These are phyloP conservation scores for Thelonectria discophora DNA, from an alignment of 2,329 filamentous ascomycete genomes.

Conservation along the genomic window DNA sequence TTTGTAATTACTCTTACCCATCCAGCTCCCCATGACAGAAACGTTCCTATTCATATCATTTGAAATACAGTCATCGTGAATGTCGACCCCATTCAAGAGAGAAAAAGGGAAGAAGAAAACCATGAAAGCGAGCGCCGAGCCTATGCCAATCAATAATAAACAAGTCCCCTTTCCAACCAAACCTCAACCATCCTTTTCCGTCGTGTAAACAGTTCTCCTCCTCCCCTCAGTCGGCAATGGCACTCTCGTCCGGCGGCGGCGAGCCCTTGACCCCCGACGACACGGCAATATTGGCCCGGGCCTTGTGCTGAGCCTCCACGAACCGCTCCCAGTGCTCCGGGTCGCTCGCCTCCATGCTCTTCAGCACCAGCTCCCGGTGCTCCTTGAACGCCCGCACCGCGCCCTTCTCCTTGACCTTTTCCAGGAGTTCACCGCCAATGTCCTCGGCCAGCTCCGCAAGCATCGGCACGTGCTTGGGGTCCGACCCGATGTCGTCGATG, in stretches of 20 bases:
- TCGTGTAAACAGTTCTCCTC: conserved; percentile 7
- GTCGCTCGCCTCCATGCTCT: conserved; percentile 66
- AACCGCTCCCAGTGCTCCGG: conserved; percentile 72
- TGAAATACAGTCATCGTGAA: not conserved
- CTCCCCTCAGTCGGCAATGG: conserved; percentile 50
- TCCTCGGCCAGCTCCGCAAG: conserved; percentile 72
- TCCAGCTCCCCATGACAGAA: not conserved
- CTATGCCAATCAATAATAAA: conserved; percentile 29
- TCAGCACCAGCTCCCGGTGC: conserved; percentile 60
- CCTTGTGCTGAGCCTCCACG: conserved; percentile 68
- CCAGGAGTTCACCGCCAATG: conserved; percentile 67
- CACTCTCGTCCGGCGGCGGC: conserved; percentile 50
- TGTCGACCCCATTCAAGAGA: conserved; percentile 1
- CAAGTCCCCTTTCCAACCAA: conserved; percentile 25
- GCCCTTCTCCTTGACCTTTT: conserved; percentile 65
- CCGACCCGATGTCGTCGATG: conserved; percentile 59
- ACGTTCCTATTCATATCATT: not conserved
- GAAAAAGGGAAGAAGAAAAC: not conserved
- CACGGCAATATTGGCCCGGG: conserved; percentile 60
- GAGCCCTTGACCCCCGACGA: conserved; percentile 37
- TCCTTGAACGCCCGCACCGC: conserved; percentile 70
- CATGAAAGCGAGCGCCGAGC: conserved; percentile 39
- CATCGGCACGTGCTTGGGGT: conserved; percentile 60
- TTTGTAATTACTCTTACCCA: not conserved
- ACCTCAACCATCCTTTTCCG: conserved; percentile 18